Conservation (phyloP, 1,284 basidiomycete species). For the Limonomyces culmigenus region DNA sequence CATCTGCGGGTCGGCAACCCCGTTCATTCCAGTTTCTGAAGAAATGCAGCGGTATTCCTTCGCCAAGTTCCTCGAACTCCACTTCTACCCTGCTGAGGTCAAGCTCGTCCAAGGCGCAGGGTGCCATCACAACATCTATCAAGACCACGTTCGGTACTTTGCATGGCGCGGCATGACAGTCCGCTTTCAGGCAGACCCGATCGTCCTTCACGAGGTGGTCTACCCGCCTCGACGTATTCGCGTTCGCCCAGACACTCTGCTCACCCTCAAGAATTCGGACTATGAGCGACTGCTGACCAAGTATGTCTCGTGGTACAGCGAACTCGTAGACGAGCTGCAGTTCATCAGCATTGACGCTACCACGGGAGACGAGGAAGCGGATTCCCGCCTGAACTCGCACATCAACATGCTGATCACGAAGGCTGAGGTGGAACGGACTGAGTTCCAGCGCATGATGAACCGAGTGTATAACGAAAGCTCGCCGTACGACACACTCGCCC, state of each 20-base stretch:
- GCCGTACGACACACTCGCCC: slow-evolving; percentile 72
- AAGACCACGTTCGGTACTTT: slow-evolving; percentile 89
- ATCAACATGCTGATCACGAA: slow-evolving; percentile 54
- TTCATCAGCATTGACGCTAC: slow-evolving; percentile 62
- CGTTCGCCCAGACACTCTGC: slow-evolving; percentile 71
- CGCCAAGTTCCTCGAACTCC: slow-evolving; percentile 83
- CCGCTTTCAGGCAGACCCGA: slow-evolving; percentile 77
- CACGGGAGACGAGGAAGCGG: slow-evolving; percentile 54
- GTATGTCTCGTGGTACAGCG: slow-evolving; percentile 56
- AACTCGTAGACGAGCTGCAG: slow-evolving; percentile 55
- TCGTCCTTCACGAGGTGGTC: slow-evolving; percentile 73
- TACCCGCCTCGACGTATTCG: slow-evolving; percentile 82
- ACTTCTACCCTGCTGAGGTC: slow-evolving; percentile 80
- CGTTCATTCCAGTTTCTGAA: slow-evolving; percentile 80
- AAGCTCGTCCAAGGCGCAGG: slow-evolving; percentile 67
- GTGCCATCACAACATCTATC: slow-evolving; percentile 90
- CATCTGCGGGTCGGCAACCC: slow-evolving; percentile 66
- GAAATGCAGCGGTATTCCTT: slow-evolving; percentile 93
- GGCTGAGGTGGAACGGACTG: slow-evolving; percentile 59
- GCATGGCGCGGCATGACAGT: slow-evolving; percentile 73
- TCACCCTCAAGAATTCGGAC: slow-evolving; percentile 82
- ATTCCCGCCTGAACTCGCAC: slow-evolving; percentile 38
- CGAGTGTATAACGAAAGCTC: slow-evolving; percentile 66
- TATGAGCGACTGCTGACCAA: slow-evolving; percentile 65
- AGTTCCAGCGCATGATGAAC: slow-evolving; percentile 65